Conservation (phyloP, 179 eudicot species). For the Nepenthes alata region DNA sequence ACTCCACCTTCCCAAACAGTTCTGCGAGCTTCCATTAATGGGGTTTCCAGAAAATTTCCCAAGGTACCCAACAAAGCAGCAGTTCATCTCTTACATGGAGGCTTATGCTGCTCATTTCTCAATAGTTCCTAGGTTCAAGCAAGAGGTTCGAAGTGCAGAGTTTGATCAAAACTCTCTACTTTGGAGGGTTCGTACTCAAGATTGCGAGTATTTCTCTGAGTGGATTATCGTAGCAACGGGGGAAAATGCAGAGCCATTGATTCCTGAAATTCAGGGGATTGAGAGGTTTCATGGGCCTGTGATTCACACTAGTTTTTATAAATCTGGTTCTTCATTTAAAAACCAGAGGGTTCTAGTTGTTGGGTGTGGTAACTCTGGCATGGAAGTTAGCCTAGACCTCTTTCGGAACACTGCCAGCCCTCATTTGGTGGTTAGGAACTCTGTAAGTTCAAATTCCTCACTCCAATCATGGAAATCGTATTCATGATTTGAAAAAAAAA, state of each 20-base stretch:
- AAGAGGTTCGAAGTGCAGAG: conserved; percentile 32
- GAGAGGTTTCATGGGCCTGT: conserved; percentile 48
- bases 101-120: conserved; percentile 51
- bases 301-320: conserved; percentile 62
- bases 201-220: conserved; percentile 27
- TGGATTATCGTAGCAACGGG: conserved; percentile 87
- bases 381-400: conserved; percentile 88
- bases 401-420: conserved; percentile 58
- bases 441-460: conserved; percentile 33
- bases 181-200: conserved; percentile 47
- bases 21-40: conserved; percentile 71
- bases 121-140: conserved; percentile 45
- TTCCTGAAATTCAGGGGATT: conserved; percentile 62
- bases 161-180: conserved; percentile 18
- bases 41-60: conserved; percentile 55
- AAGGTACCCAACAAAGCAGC: conserved; percentile 62
- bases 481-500: too few species aligned
- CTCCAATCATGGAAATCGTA: too few species aligned
- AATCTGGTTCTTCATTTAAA: conserved; percentile 38
- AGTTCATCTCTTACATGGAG: conserved; percentile 69
- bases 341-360: conserved; percentile 61
- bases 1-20: conserved; percentile 74
- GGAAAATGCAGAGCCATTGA: conserved; percentile 75
- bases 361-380: conserved; percentile 95
- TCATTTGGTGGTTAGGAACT: conserved; percentile 64